A percentile compares a stretch with the other conserved stretches of the same genome.
Evolutionary conservation across 1,284 basidiomycete species (phyloP).

Genomic region (Sphagnurus paluster): DNA sequence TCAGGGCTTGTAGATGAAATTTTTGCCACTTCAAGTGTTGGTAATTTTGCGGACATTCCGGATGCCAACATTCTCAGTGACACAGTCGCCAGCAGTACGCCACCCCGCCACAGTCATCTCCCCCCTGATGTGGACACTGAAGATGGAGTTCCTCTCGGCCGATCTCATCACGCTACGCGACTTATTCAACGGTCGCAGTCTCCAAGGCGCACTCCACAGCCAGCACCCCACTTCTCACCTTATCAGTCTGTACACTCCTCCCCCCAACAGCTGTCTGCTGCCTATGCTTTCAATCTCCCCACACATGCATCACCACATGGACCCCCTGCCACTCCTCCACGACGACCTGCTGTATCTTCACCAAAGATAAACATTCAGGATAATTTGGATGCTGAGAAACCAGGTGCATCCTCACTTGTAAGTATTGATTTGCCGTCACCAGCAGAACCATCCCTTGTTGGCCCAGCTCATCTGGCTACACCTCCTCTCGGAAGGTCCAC

Average conservation of each 20-base stretch:
- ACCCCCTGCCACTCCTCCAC: constrained; percentile 34
- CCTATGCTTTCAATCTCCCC: constrained; percentile 28
- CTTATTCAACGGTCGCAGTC: constrained; percentile 35
- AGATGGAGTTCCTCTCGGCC: constrained; percentile 66
- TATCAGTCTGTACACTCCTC: constrained; percentile 25
- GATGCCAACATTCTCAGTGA: not conserved
- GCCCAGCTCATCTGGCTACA: constrained; percentile 24
- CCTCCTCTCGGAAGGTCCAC: constrained; percentile 51
- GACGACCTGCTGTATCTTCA: constrained; percentile 23
- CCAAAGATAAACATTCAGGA: not conserved
- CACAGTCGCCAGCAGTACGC: constrained; percentile 24
- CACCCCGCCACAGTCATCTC: constrained; percentile 32
- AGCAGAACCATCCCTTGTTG: constrained; percentile 15
- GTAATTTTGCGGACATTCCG: not conserved
- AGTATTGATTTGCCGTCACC: not conserved
- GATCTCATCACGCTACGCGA: constrained; percentile 64
- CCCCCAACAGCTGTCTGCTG: constrained; percentile 25
- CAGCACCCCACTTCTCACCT: constrained; percentile 17
- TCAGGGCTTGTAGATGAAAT: constrained; percentile 64
- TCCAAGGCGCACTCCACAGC: constrained; percentile 26
- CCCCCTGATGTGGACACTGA: constrained; percentile 58
- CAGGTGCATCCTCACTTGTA: not conserved
- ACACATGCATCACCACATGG: constrained; percentile 30
- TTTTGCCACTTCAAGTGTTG: constrained; percentile 37
- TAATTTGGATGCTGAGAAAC: not conserved